Evolutionary conservation across 768 basidiomycete genomes (phyloP).

Genomic region (Tylopilus sp.): DNA sequence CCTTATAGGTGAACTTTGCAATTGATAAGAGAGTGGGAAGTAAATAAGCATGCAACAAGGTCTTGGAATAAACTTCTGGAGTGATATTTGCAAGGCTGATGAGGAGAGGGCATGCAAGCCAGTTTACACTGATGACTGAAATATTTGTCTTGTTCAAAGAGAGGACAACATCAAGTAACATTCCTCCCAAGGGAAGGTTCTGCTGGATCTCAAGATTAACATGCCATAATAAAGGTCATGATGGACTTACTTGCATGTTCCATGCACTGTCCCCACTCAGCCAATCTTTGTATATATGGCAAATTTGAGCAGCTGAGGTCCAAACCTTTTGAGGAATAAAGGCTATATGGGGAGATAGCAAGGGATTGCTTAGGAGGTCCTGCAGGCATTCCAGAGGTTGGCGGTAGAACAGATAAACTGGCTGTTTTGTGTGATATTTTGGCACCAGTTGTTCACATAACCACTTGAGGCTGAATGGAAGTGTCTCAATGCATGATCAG

Average conservation of each 20-base stretch:
- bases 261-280: too few relatives aligned
- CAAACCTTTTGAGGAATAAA: background rate
- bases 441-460: background rate
- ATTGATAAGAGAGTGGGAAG: constrained; percentile 18
- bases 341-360: background rate
- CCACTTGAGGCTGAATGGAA: background rate
- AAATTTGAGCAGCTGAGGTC: background rate
- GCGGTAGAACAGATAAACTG: background rate
- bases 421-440: background rate
- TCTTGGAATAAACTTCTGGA: background rate
- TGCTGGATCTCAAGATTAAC: background rate
- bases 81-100: background rate
- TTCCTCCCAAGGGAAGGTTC: background rate
- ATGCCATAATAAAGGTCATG: background rate
- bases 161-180: background rate
- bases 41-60: constrained; percentile 4
- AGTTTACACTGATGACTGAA: background rate
- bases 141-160: too few relatives aligned
- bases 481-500: background rate
- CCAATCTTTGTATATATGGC: too few relatives aligned
- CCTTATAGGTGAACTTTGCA: constrained; percentile 10
- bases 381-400: background rate
- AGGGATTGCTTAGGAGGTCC: background rate
- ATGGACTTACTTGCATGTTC: background rate
- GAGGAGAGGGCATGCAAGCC: background rate